Conservation (phyloP, 768 basidiomycete genomes). For the Agaricus subrufescens region DNA sequence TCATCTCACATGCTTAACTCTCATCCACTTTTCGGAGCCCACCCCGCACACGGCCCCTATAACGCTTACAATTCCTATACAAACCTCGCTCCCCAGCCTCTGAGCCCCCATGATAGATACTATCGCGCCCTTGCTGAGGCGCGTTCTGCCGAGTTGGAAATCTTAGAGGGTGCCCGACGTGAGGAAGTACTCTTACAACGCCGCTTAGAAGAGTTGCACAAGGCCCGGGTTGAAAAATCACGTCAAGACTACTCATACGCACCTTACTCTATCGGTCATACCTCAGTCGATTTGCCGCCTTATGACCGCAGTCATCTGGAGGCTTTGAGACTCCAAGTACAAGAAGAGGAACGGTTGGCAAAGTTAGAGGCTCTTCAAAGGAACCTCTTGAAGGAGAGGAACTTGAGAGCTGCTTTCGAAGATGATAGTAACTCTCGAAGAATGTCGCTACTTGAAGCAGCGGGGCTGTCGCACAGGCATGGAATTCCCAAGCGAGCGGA, state of each 20-base stretch:
- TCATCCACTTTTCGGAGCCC: not conserved
- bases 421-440: not conserved
- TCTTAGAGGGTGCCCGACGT: slow-evolving; percentile 25
- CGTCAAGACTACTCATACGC: slow-evolving; percentile 14
- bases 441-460: not conserved
- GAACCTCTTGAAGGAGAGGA: not conserved
- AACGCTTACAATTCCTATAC: not conserved
- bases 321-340: not conserved
- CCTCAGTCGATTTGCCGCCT: not conserved
- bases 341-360: slow-evolving; percentile 1
- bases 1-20: not conserved
- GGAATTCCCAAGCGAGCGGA: not conserved
- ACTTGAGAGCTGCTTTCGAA: not conserved
- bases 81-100: not conserved
- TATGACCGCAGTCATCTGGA: not conserved
- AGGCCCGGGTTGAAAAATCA: slow-evolving; percentile 2
- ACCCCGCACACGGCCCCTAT: not conserved
- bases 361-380: not conserved
- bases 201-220: slow-evolving; percentile 16
- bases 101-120: slow-evolving; percentile 28
- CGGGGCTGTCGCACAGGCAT: not conserved
- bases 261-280: not conserved
- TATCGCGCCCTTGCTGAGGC: slow-evolving; percentile 31
- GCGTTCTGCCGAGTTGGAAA: slow-evolving; percentile 32
- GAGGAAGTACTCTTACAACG: slow-evolving; percentile 27